Evolutionary conservation across 73 alveolate species (phyloP), one percentile per base, ranked within the genome.

Genomic region (Paramecium bursaria): DNA sequence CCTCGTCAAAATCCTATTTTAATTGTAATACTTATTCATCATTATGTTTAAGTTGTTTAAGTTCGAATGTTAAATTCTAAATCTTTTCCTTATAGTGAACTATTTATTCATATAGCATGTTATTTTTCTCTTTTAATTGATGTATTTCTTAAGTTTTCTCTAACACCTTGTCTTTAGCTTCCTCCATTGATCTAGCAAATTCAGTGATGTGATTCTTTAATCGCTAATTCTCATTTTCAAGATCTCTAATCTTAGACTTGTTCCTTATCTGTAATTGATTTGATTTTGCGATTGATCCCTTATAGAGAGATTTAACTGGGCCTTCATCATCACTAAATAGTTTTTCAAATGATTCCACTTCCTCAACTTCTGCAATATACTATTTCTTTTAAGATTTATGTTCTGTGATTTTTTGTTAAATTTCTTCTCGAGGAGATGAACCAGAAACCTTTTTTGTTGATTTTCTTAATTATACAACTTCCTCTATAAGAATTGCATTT

Each of bases 321-420:
- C 76, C 76, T 57, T 57, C 76, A 57, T 57, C 76, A 0, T 50
- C 76, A 57, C 76, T 57, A 57, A 57, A 57, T 1, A 57, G 26
- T 14, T 29, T 57, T 30, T 57, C 76, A 27, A 57, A 48, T 0
- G 76, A 57, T 26, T 27, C 76, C 6, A 57, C 76, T 30, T 57
- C 76, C 33, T 57, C 76, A 15, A 30, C 76, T 30, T 57, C 76
- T 30, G 27, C 76, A 30, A 57, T 30, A 31, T 30, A 57, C 15
- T 57, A 23, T 13, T 10, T 29, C 9, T 23, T 23, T 29, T 19
- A 26, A 23, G 13, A 14, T 13, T 23, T 13, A 27, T 25, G 14
- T 14, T 14, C 0, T 26, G 29, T 1, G 48, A 6, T 54, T 46
- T 46, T 54, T 39, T 6, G 6, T 39, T 7, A 7, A 7, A 39